Evolutionary conservation across 495 filamentous ascomycete genomes (phyloP), one percentile per base, ranked within the genome.

Genomic region (Penicillium maclennaniae): DNA sequence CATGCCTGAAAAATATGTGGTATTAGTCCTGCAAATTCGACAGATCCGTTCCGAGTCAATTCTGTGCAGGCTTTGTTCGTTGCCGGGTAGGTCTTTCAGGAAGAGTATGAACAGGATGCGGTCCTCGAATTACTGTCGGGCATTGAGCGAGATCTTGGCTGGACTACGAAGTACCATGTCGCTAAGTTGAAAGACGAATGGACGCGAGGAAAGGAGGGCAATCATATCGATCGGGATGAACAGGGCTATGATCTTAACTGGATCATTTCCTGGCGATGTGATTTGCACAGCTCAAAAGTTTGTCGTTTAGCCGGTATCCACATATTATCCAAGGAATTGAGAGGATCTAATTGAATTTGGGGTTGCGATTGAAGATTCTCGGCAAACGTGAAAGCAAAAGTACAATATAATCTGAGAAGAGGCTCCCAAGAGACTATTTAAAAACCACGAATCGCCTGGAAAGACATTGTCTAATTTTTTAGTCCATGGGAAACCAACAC

Each of bases 131-230:
- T 61, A 12, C 55, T 65, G 10, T 37, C 44, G 47, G 58, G 55
- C 0, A 59, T 61, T 38, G 61, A 61, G 43, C 43, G 36, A 25
- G 58, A 61, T 38, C 34, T 65, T 16, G 58, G 58, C 0, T 65
- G 61, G 61, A 61, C 61, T 16, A 59, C 58, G 7, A 47, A 34
- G 46, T 61, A 56, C 34, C 55, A 65, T 59, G 41, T 56, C 14
- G 47, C 45, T 5, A 65, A 58, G 28, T 41, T 65, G 19, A 48
- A 38, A 6, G 58, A 61, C 93, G 55, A 91, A 81, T 42, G 89
- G 90, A 45, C 16, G 19, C 49, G 40, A 12, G 48, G 46, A 12
- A 56, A 39, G 21, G 20, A 43, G 31, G 38, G 40, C n/a, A 48
- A 52, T 41, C 43, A 56, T 20, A 47, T 43, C 46, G 48, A 56